A percentile compares a stretch with the other conserved stretches of the same genome.
These are phyloP conservation scores for Mikania micrantha DNA, from an alignment of 129 eudicot genomes.

Conservation along the genomic window DNA sequence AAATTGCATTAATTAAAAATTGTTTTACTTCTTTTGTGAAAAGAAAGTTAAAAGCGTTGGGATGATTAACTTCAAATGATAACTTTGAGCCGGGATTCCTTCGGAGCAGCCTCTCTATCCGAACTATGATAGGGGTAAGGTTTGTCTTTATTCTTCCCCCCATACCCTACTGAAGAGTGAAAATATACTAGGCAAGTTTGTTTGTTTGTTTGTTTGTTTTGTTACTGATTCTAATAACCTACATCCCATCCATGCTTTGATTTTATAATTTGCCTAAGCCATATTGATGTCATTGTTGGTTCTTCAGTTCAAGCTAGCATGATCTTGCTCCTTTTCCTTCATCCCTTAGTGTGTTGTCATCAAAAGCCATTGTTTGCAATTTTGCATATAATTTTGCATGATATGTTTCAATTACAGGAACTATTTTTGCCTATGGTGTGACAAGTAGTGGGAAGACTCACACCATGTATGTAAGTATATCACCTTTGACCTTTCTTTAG, in stretches of 20 bases:
- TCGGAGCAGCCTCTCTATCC: too few species aligned
- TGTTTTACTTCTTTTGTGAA: too few species aligned
- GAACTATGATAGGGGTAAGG: too few species aligned
- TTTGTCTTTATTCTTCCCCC: too few species aligned
- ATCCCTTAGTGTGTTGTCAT: neutral
- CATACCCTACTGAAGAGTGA: too few species aligned
- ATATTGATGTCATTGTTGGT: neutral
- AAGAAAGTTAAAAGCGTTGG: too few species aligned
- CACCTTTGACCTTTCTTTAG: neutral
- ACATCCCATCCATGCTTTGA: neutral
- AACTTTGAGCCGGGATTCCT: too few species aligned
- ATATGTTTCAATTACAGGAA: conserved; percentile 50
- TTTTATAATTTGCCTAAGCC: neutral
- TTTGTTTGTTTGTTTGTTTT: too few species aligned
- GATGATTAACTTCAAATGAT: too few species aligned
- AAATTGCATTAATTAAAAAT: too few species aligned
- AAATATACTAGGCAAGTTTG: too few species aligned
- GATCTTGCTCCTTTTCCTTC: neutral
- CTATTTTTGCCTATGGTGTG: conserved; percentile 97
- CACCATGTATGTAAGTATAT: conserved; percentile 85
- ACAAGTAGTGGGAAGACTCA: conserved; percentile 99
- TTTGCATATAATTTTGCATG: conserved; percentile 9
- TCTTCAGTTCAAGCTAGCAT: neutral
- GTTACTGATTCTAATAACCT: neutral
- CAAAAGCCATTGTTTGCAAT: neutral